Percentiles rank a stretch among this genome's conserved stretches.
These are phyloP conservation scores for Kockovaella imperatae DNA, from an alignment of 768 basidiomycete genomes.

Conservation along the genomic window DNA sequence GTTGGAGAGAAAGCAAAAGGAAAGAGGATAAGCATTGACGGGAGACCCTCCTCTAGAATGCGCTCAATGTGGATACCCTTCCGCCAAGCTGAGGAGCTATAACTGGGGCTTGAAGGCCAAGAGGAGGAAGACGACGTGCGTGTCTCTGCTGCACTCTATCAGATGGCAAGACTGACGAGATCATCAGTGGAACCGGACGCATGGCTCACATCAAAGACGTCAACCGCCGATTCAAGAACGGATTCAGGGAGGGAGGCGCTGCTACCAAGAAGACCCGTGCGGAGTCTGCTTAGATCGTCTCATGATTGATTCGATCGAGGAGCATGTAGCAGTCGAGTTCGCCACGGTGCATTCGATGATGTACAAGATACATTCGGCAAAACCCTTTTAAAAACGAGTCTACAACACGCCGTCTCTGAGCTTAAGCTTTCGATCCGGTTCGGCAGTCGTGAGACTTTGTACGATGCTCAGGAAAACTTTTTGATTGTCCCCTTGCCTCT, in stretches of 20 bases:
- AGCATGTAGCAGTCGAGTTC: too few relatives aligned
- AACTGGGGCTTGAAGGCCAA: slow-evolving; percentile 99
- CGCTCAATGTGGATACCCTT: slow-evolving; percentile 91
- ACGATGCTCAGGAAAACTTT: too few relatives aligned
- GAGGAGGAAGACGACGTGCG: slow-evolving; percentile 90
- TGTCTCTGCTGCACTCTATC: slow-evolving; percentile 1
- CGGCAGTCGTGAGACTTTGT: too few relatives aligned
- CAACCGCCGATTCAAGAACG: slow-evolving; percentile 95
- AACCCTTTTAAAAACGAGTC: background rate
- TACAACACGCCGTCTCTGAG: background rate
- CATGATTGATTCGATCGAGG: background rate
- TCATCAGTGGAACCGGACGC: slow-evolving; percentile 68
- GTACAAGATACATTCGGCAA: background rate
- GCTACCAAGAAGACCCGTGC: slow-evolving; percentile 76
- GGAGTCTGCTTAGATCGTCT: slow-evolving; percentile 29
- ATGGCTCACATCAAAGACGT: slow-evolving; percentile 91
- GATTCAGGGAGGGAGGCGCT: slow-evolving; percentile 87
- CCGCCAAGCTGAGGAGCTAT: slow-evolving; percentile 89
- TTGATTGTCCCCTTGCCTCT: background rate
- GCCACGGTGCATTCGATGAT: background rate
- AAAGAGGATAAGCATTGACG: background rate
- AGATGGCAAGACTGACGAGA: background rate
- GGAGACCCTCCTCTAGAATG: slow-evolving; percentile 55
- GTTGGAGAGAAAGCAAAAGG: slow-evolving; percentile 32
- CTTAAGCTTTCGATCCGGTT: too few relatives aligned